Conservation (phyloP, 805 yeast genomes). For the Blastobotrys chiropterorum region DNA sequence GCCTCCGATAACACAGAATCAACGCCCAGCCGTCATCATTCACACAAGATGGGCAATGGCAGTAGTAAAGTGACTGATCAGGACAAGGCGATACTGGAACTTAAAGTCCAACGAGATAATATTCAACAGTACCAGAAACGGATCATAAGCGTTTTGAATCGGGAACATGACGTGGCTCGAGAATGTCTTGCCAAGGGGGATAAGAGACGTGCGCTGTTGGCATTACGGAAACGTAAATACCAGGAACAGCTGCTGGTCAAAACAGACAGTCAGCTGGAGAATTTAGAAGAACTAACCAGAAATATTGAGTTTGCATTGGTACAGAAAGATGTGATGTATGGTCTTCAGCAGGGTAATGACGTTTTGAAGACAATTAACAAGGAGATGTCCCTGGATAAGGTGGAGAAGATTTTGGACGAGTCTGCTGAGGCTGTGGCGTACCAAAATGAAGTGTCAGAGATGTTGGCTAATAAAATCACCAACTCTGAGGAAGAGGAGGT, state of each 20-base stretch:
- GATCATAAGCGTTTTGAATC: conserved; percentile 48
- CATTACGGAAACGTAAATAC: conserved; percentile 71
- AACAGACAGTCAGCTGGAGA: conserved; percentile 71
- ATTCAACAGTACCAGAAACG: conserved; percentile 64
- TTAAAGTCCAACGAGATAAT: conserved; percentile 84
- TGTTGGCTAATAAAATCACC: conserved; percentile 33
- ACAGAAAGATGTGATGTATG: conserved; percentile 77
- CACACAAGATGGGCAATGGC: conserved; percentile 1
- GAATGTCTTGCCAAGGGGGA: conserved; percentile 48
- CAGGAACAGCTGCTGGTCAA: conserved; percentile 67
- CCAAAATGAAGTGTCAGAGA: conserved; percentile 48
- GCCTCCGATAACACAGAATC: no score
- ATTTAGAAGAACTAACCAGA: conserved; percentile 58
- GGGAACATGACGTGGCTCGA: conserved; percentile 58
- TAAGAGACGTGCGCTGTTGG: conserved; percentile 55
- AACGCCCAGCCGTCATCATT: not conserved
- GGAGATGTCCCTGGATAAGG: conserved; percentile 70
- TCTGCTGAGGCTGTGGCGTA: conserved; percentile 73
- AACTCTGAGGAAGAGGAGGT: conserved; percentile 32
- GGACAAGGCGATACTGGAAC: conserved; percentile 78
- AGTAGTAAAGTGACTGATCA: conserved; percentile 56
- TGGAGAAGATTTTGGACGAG: conserved; percentile 80
- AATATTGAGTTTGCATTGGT: conserved; percentile 79
- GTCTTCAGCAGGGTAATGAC: conserved; percentile 72
- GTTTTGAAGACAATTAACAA: conserved; percentile 69